Evolutionary conservation across 73 alveolate genomes (phyloP).

Genomic region (Paramecium tetraurelia): DNA sequence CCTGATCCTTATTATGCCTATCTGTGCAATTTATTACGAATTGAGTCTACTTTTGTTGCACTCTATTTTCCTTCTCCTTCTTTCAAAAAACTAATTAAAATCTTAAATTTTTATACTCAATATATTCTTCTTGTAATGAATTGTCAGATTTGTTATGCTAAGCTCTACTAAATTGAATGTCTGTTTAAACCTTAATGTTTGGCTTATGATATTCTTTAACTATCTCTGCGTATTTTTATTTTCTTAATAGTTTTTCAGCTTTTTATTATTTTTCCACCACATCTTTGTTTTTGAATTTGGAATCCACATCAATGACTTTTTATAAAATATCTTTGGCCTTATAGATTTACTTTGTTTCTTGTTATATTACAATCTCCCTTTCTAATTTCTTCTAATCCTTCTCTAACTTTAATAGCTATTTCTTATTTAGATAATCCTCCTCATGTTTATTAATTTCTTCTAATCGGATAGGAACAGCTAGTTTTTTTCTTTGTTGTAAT

Average conservation of each 20-base stretch:
- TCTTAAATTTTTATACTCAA: neutral
- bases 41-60: neutral
- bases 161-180: neutral
- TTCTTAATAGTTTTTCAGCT: neutral
- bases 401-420: neutral
- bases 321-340: neutral
- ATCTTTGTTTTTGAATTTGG: neutral
- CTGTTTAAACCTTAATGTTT: neutral
- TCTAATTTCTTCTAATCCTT: neutral
- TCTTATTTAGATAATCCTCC: neutral
- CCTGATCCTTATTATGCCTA: neutral
- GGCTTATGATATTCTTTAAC: constrained; percentile 24
- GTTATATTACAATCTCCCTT: neutral
- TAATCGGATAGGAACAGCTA: neutral
- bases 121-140: neutral
- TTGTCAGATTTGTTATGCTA: neutral
- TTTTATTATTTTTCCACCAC: neutral
- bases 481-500: neutral
- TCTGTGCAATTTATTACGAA: neutral
- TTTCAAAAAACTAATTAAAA: neutral
- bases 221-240: neutral
- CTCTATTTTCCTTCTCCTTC: neutral
- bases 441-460: neutral
- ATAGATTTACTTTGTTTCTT: neutral
- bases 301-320: neutral